These are phyloP conservation scores for Hansenula anomala DNA, from an alignment of 1,139 yeast species.

Conservation along the genomic window DNA sequence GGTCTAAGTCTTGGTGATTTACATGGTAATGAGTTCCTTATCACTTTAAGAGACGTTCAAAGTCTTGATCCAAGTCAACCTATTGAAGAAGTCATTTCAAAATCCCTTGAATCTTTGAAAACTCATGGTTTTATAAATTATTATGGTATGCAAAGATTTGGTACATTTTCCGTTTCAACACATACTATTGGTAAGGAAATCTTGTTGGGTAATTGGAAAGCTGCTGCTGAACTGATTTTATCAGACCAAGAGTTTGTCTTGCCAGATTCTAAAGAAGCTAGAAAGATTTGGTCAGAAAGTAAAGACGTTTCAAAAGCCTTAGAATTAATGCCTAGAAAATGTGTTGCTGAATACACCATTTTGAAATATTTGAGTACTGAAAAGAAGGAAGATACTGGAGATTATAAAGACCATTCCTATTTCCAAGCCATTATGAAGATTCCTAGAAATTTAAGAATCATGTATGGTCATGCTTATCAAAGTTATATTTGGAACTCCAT, in stretches of 20 bases:
- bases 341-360: constrained; percentile 79
- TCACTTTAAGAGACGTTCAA: constrained; percentile 72
- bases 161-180: constrained; percentile 90
- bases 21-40: constrained; percentile 80
- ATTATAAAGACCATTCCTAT: constrained; percentile 46
- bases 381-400: constrained; percentile 38
- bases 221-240: constrained; percentile 71
- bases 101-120: constrained; percentile 54
- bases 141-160: constrained; percentile 96
- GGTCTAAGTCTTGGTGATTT: constrained; percentile 77
- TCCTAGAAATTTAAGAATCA: constrained; percentile 86
- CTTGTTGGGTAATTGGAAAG: constrained; percentile 70
- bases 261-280: constrained; percentile 79
- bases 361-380: constrained; percentile 51
- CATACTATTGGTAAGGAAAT: constrained; percentile 77
- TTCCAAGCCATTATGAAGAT: constrained; percentile 84
- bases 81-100: constrained; percentile 38
- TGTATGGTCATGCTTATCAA: constrained; percentile 98
- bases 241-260: constrained; percentile 81
- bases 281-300: constrained; percentile 77
- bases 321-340: constrained; percentile 76
- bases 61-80: constrained; percentile 21
- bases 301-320: constrained; percentile 61
- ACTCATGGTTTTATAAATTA: constrained; percentile 84
- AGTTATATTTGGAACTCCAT: constrained; percentile 92